Percentiles rank a stretch among this genome's conserved stretches.
Evolutionary conservation across 2,329 filamentous ascomycete genomes (phyloP).

Genomic region (Paecilomyces niveus): DNA sequence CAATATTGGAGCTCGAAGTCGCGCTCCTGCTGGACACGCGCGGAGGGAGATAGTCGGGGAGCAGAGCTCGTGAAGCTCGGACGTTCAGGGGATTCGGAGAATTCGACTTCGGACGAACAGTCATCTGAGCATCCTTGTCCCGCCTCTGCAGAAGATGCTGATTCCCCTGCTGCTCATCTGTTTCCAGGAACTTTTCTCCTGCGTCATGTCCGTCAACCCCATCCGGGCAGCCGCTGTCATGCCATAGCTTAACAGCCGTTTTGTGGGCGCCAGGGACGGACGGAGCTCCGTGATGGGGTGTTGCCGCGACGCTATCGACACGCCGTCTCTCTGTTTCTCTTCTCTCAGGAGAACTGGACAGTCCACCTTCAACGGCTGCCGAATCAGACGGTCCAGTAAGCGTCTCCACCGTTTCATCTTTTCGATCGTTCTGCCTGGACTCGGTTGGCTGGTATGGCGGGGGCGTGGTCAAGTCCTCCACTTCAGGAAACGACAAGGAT

Average conservation of each 20-base stretch:
- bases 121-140: neutral
- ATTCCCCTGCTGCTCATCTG: neutral
- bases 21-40: slow-evolving; percentile 22
- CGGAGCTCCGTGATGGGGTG: neutral
- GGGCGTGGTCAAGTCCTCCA: slow-evolving; percentile 4
- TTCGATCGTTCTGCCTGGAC: neutral
- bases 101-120: neutral
- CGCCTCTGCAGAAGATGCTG: neutral
- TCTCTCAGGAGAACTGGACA: neutral
- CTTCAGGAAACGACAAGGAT: slow-evolving; percentile 13
- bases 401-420: neutral
- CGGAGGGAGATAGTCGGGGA: slow-evolving; percentile 25
- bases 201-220: neutral
- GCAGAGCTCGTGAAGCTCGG: slow-evolving; percentile 9
- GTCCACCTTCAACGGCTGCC: neutral
- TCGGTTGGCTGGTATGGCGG: slow-evolving; percentile 2
- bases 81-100: neutral
- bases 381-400: neutral
- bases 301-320: neutral
- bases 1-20: slow-evolving; percentile 8
- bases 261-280: neutral
- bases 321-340: neutral
- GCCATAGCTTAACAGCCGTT: neutral
- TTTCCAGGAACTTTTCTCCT: neutral
- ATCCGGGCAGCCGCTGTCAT: neutral